Evolutionary conservation across 1,139 yeast species (phyloP), one percentile per base, ranked within the genome.

Genomic region (Hansenula anomala): DNA sequence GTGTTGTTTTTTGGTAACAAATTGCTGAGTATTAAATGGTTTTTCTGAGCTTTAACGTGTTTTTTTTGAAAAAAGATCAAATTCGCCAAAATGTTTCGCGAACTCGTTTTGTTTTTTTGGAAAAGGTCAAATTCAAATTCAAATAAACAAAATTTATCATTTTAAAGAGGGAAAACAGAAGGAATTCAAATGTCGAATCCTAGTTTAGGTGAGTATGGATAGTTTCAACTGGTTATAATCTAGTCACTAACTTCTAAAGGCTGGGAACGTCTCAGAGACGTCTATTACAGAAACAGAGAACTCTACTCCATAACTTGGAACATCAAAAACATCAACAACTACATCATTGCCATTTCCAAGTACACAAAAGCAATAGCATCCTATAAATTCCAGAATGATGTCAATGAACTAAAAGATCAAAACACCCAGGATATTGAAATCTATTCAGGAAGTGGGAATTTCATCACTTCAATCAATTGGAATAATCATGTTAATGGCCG

Each of bases 251-350:
- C 22, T 28, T 33, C 12, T 16, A n/a, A n/a, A 36, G 67, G 68
- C 37, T 81, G 89, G 89, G 87, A 80, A 56, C 66, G 73, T 49
- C 66, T 81, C 25, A 75, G 70, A 38, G 77, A 79, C 54, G 82
- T 78, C 4, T 80, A 71, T 53, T 83, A 83, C 50, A 64, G 78
- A 41, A 64, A 69, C 20, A 59, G 73, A 24, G 61, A 70, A 8
- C 66, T 77, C 39, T 74, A 71, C 47, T 67, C 66, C 3, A 46
- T 58, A 1, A 49, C 68, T 45, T 33, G 43, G 33, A 40, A 41
- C 4, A 34, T 32, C 14, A 25, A 34, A 16, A 33, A 38, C 18
- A 26, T 36, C 14, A 28, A 40, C 18, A 46, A 48, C 16, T 41
- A 36, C 30, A 26, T 40, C 4, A 43, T 48, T 2, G 42, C 53